Evolutionary conservation across 106 monocot species (phyloP), one percentile per base, ranked within the genome.

Genomic region (Chionographis japonica): DNA sequence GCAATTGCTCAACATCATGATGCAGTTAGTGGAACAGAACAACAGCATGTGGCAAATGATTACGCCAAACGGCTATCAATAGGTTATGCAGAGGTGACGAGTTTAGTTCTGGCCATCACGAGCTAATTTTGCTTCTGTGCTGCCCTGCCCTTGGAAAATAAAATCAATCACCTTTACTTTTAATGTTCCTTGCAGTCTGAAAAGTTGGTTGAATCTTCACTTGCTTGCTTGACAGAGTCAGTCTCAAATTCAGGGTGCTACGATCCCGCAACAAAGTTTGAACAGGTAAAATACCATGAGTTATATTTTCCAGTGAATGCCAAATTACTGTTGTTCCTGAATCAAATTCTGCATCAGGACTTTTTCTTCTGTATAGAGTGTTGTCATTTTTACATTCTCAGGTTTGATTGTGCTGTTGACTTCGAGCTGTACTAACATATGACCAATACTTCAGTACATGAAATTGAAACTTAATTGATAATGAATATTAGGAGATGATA

Each of bases 1-100:
- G 98, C 90, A 40, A 76, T 88, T 68, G 85, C 87, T 63, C 98
- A 98, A 74, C 98, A 98, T 80, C 98, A 98, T 75, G 98, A 98
- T 81, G 98, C 98, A 39, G 87, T 98, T 54, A 93, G 73, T 77
- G 98, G 98, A 77, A 98, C 98, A 77, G 89, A 87, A 57, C 90
- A 93, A 54, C 98, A 98, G 60, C 98, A 98, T 78, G 93, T 93
- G 11, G 93, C 98, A 65, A 58, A 90, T 85, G 98, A 98, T 74
- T 98, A 98, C 84, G 87, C 90, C 16, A 98, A 90, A 70, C 61
- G 98, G 64, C 65, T 98, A 18, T 75, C 73, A 35, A 87, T 93
- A 71, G 93, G 98, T 54, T 93, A 90, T 79, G 37, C 58, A 42
- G 80, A 98, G 87, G 98, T 98, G 62, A 76, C 12, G 4, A 55